Base-by-base conservation (phyloP, 2,329 filamentous ascomycete genomes). In the Chaetomiaceae sp. region DNA sequence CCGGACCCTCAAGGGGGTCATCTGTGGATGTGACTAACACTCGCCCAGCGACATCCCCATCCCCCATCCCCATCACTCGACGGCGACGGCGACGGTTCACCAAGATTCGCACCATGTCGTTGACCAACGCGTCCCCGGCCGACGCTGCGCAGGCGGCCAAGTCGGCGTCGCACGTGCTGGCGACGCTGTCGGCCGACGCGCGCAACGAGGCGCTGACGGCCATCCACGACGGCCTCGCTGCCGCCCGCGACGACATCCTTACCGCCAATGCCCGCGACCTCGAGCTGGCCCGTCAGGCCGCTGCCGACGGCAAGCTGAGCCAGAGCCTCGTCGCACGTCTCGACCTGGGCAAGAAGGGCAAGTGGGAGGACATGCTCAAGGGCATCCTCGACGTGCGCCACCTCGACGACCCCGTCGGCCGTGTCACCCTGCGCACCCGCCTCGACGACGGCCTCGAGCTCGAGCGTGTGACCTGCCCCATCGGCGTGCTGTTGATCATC, bases 321-420 rank as follows among this genome's bases (percentile, higher is more conserved):
- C 77, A 84, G 60, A 93, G 88, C 60, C 76, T 97, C 19, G 79
- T 96, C 26, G 93, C 94, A 60, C 79, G 93, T 46, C 75, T 98
- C 51, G 91, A 98, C 66, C 73, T 98, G 39, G 82, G 81, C 39
- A 85, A 86, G 65, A 79, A 81, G 62, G 91, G 91, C 48, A 97
- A 97, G 70, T 98, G 85, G 74, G 90, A 96, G 61, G 93, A 97
- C 62, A 97, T 98, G 93, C 75, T 98, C 54, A 85, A 90, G 70
- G 93, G 93, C 20, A 94, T 98, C 51, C 68, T 94, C 50, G 88
- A 95, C 67, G 93, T 98, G 51, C 78, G 85, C 55, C 76, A 79
- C 41, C 75, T 98, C 22, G 78, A 86, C 39, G 93, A 98, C 69
- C 93, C 93, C 88, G 87, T 97, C 60, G 91, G 91, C 59, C 85